A percentile compares a stretch with the other conserved stretches of the same genome.
Evolutionary conservation across 2,329 filamentous ascomycete genomes (phyloP).

Genomic region (Clonostachys solani): DNA sequence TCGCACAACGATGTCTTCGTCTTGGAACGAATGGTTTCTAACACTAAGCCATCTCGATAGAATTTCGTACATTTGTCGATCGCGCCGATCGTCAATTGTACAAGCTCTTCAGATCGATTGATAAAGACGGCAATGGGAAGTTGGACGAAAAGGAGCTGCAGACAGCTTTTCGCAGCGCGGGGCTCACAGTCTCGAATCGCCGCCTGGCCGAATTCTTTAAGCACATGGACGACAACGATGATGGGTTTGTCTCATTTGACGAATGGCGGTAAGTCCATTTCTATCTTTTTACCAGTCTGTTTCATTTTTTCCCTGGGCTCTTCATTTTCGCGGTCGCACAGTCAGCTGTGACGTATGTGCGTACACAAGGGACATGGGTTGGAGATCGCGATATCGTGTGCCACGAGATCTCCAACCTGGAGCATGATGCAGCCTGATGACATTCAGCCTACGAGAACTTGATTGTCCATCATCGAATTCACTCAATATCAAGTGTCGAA

Average conservation of each 20-base stretch:
- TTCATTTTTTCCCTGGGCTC: too few species aligned
- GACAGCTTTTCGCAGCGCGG: constrained; percentile 71
- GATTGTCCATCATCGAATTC: neutral
- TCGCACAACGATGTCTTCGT: neutral
- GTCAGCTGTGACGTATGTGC: too few species aligned
- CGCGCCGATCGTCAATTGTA: constrained; percentile 81
- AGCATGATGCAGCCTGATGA: constrained; percentile 4
- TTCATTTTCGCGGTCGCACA: too few species aligned
- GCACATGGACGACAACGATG: constrained; percentile 84
- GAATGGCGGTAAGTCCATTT: constrained; percentile 84
- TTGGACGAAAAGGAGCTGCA: constrained; percentile 84
- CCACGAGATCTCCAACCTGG: neutral
- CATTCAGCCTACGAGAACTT: neutral
- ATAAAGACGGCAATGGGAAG: constrained; percentile 78
- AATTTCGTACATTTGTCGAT: constrained; percentile 86
- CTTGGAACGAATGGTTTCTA: neutral
- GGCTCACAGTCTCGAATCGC: constrained; percentile 71
- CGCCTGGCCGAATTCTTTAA: constrained; percentile 83
- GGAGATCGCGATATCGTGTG: too few species aligned
- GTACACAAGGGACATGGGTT: too few species aligned
- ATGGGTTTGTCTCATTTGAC: constrained; percentile 83
- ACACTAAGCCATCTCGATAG: constrained; percentile 38
- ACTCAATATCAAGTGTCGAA: constrained; percentile 15
- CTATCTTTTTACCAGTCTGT: neutral
- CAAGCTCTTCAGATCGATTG: constrained; percentile 80